Evolutionary conservation across 345 rosid species (phyloP).

Genomic region (Erodium maritimum): DNA sequence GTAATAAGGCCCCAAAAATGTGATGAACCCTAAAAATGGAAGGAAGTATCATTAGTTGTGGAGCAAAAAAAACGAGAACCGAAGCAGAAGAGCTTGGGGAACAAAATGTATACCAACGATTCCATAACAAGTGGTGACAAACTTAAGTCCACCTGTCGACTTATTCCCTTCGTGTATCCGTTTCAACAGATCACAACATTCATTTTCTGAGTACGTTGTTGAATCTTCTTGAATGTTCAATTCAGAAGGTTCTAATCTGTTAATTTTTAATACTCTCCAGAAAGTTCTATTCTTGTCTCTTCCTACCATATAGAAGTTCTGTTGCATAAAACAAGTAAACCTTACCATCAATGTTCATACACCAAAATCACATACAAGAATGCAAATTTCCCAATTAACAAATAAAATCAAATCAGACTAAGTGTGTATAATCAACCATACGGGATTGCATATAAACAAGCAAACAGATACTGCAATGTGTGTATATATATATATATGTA

Average conservation of each 20-base stretch:
- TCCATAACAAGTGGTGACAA: not conserved
- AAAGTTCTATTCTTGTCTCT: not conserved
- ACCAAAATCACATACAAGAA: too few species aligned
- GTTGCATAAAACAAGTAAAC: not conserved
- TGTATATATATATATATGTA: too few species aligned
- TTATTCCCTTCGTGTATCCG: not conserved
- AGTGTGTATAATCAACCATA: too few species aligned
- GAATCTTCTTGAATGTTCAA: not conserved
- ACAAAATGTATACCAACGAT: not conserved
- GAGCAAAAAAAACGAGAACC: not conserved
- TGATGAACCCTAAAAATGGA: slow-evolving; percentile 54
- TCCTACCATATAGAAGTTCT: not conserved
- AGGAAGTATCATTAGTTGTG: not conserved
- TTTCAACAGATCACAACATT: not conserved
- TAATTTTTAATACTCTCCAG: not conserved
- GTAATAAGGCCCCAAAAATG: slow-evolving; percentile 89
- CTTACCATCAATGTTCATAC: too few species aligned
- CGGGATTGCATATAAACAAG: too few species aligned
- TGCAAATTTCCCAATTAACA: too few species aligned
- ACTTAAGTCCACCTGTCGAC: not conserved
- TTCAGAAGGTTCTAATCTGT: not conserved
- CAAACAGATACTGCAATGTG: too few species aligned
- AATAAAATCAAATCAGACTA: too few species aligned
- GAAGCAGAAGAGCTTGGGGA: not conserved
- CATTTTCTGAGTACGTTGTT: not conserved